A percentile compares a stretch with the other conserved stretches of the same genome.
phyloP scores from a whole-genome alignment of 129 eudicot genomes.

The Flaveria bidentis region DNA sequence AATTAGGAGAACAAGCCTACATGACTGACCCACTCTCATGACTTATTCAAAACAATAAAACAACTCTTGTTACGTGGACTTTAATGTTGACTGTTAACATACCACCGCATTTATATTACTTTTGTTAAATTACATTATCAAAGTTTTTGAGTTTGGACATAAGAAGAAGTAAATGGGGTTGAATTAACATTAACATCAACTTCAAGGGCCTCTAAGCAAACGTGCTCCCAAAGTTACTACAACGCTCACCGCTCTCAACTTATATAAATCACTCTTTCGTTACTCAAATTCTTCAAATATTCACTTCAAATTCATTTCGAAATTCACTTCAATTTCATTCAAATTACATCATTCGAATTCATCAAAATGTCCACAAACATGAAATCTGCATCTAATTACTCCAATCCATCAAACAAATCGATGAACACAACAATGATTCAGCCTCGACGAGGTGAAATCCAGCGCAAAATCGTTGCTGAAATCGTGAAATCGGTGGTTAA shows the following conservation, averaged over 20 bases:
- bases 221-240: conserved; percentile 12
- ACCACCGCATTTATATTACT: too few relatives aligned
- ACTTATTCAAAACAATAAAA: too few relatives aligned
- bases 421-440: conserved; percentile 14
- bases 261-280: neutral
- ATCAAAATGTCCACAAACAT: neutral
- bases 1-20: too few relatives aligned
- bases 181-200: neutral
- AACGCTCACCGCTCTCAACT: neutral
- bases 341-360: neutral
- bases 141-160: neutral
- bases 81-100: too few relatives aligned
- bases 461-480: conserved; percentile 16
- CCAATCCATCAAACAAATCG: conserved; percentile 6
- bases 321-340: neutral
- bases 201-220: neutral
- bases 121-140: too few relatives aligned
- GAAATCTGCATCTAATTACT: neutral
- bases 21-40: too few relatives aligned
- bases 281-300: conserved; percentile 2
- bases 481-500: conserved; percentile 19
- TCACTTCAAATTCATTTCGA: neutral
- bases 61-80: too few relatives aligned
- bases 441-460: conserved; percentile 27
- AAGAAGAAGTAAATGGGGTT: neutral